Evolutionary conservation across 169 alveolate genomes (phyloP).

Genomic region (Plasmodium inui): DNA sequence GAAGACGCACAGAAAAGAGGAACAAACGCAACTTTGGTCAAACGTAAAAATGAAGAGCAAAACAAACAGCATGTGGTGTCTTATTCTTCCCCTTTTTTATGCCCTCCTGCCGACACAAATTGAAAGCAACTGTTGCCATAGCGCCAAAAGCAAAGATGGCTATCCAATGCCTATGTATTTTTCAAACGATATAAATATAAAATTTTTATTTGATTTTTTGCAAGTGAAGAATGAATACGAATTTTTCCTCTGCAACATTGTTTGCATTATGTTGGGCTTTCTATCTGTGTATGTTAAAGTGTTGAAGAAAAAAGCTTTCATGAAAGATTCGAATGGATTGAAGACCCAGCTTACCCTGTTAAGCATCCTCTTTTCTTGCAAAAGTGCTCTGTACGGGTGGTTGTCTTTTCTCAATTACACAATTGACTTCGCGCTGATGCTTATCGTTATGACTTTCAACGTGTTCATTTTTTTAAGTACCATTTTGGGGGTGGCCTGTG

Average conservation of each 20-base stretch:
- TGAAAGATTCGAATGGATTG: neutral
- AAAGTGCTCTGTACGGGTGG: neutral
- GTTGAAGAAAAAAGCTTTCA: constrained; percentile 11
- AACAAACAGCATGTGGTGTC: neutral
- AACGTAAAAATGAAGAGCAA: neutral
- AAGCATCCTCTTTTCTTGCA: neutral
- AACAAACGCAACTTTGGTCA: neutral
- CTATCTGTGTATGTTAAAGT: constrained; percentile 42
- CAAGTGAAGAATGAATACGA: constrained; percentile 19
- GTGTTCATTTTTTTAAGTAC: constrained; percentile 40
- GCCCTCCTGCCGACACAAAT: neutral
- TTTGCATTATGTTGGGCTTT: constrained; percentile 43
- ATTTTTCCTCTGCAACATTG: constrained; percentile 52
- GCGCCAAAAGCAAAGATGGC: constrained; percentile 15
- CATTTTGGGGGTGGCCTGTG: constrained; percentile 33
- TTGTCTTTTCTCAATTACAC: constrained; percentile 53
- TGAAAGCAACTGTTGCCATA: constrained; percentile 19
- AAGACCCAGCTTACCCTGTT: neutral
- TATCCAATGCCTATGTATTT: constrained; percentile 47
- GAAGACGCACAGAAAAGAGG: neutral
- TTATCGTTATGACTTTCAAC: constrained; percentile 72
- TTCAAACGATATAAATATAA: constrained; percentile 33
- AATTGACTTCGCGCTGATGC: constrained; percentile 54
- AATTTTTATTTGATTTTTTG: constrained; percentile 63
- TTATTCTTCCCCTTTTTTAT: neutral